Evolutionary conservation across 2,329 filamentous ascomycete genomes (phyloP), one percentile per base, ranked within the genome.

Genomic region (Trichophyton verrucosum): DNA sequence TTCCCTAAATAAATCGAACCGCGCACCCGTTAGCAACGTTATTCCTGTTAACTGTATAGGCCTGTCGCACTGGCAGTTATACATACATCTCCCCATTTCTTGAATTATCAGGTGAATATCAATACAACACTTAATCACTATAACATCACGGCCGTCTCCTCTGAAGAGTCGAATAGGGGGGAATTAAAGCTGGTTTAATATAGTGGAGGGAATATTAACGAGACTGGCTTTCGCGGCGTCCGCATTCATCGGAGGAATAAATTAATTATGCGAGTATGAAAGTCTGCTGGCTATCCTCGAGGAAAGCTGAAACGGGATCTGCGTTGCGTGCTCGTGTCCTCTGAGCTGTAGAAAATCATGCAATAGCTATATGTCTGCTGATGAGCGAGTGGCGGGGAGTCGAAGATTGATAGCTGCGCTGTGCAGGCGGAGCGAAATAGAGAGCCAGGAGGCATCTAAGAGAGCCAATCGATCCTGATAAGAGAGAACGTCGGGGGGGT

Each of bases 51-150:
- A 53, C n/a, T 13, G 11, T 5, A 17, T 17, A 13, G 33, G 9
- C 33, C 33, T 30, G 9, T 13, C 33, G 11, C 3, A 11, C 33
- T 38, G 11, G 36, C 17, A 17, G 22, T 44, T 44, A 24, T 42
- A 57, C 55, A 47, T 71, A 76, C 74, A 76, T 72, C 75, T 75
- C 69, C 72, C 73, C 74, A 76, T 76, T 67, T 72, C 69, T 68
- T 42, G 55, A n/a, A 17, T 15, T 17, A 36, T 55, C 27, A 55
- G 51, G 33, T 36, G 27, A 55, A 55, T 55, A 38, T 55, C 27
- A 55, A 55, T 55, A 33, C n/a, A 36, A 13, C 6, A 20, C 27
- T 27, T 55, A 13, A 30, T 33, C 51, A 38, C 51, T 30, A 55
- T 55, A 55, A 47, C 44, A 47, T 47, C 17, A 51, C 46, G 20